Evolutionary conservation across 2,329 filamentous ascomycete species (phyloP).

Genomic region (Talaromyces sp.): DNA sequence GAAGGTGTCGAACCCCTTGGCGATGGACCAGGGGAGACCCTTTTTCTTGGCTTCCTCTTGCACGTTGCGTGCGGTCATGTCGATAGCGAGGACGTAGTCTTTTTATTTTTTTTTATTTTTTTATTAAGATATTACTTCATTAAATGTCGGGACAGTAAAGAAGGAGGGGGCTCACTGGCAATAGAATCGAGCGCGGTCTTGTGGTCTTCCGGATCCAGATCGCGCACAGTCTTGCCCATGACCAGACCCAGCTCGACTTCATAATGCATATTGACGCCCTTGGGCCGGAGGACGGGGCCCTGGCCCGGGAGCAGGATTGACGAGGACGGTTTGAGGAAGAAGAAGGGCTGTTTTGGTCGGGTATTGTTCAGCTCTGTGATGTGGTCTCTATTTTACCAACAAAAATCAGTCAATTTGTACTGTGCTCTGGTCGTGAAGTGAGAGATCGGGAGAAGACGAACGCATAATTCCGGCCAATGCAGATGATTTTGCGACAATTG

Average conservation of each 20-base stretch:
- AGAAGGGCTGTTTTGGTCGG: constrained; percentile 91
- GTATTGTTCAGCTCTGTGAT: constrained; percentile 84
- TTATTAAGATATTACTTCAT: no score
- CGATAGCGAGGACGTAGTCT: constrained; percentile 88
- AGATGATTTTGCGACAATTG: constrained; percentile 70
- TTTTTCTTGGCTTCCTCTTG: constrained; percentile 97
- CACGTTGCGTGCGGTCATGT: constrained; percentile 94
- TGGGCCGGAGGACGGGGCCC: constrained; percentile 75
- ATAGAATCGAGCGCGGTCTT: constrained; percentile 76
- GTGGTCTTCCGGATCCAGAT: constrained; percentile 69
- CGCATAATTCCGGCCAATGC: constrained; percentile 96
- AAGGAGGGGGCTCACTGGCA: constrained; percentile 52
- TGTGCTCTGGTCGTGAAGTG: neutral
- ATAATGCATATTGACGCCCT: constrained; percentile 81
- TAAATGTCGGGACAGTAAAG: no score
- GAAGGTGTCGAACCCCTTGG: constrained; percentile 98
- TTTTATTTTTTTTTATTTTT: constrained; percentile 7
- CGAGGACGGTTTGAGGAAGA: constrained; percentile 93
- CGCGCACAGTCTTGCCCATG: constrained; percentile 73
- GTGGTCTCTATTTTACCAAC: constrained; percentile 85
- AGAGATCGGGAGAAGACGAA: constrained; percentile 40
- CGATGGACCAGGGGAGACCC: constrained; percentile 91
- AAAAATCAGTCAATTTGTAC: neutral
- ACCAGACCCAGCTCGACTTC: constrained; percentile 91
- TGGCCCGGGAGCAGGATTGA: constrained; percentile 74